Evolutionary conservation across 2,329 filamentous ascomycete species (phyloP).

Genomic region (Talaromyces sp.): DNA sequence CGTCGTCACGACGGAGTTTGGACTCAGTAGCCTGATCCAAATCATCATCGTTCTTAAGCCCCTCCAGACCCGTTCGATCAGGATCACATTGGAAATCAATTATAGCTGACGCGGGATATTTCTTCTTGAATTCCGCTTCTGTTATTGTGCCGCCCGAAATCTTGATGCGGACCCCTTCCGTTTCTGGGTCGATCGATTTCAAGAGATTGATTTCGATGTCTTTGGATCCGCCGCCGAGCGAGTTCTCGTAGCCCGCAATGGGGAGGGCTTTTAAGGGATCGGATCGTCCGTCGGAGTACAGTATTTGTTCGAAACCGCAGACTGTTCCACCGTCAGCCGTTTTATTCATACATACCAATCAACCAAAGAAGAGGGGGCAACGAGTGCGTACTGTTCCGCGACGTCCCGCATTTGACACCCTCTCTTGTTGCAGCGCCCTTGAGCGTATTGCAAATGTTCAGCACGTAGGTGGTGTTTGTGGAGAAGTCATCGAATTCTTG

Average conservation of each 20-base stretch:
- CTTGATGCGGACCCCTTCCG: conserved; percentile 69
- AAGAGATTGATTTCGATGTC: conserved; percentile 66
- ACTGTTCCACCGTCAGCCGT: conserved; percentile 48
- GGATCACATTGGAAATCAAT: conserved; percentile 82
- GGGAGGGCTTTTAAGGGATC: conserved; percentile 56
- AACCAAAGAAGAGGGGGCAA: no score
- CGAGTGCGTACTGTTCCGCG: conserved; percentile 33
- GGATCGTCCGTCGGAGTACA: conserved; percentile 31
- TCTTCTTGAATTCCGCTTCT: conserved; percentile 4
- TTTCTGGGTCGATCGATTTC: conserved; percentile 62
- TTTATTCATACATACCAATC: neutral
- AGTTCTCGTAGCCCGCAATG: conserved; percentile 67
- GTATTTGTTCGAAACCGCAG: conserved; percentile 62
- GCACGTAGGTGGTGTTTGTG: conserved; percentile 37
- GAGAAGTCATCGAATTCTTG: conserved; percentile 26
- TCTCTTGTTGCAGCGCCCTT: conserved; percentile 27
- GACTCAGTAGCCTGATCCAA: conserved; percentile 24
- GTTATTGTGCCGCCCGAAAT: conserved; percentile 55
- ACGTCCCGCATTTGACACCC: conserved; percentile 30
- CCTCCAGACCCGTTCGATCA: conserved; percentile 68
- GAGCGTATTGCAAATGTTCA: conserved; percentile 35
- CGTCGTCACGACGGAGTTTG: conserved; percentile 22
- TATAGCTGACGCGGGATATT: conserved; percentile 55
- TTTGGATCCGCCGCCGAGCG: conserved; percentile 44
- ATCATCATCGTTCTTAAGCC: conserved; percentile 29